These are phyloP conservation scores for Theobroma grandiflorum DNA, from an alignment of 441 rosid genomes.

Conservation along the genomic window DNA sequence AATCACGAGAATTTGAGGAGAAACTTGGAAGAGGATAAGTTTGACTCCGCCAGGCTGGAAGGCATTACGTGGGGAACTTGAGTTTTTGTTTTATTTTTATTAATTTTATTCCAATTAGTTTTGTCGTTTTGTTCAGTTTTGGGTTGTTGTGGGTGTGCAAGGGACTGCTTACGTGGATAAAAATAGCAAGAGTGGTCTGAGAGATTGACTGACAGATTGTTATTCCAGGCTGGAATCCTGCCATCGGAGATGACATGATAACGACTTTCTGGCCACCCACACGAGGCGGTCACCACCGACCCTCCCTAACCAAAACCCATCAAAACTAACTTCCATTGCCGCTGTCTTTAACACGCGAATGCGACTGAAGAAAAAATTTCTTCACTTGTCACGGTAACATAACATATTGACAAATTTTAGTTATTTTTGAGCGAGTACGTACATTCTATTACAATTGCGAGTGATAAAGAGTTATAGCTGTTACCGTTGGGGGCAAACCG, in stretches of 20 bases:
- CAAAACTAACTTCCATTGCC: not conserved
- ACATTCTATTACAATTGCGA: not conserved
- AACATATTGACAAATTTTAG: too few species aligned
- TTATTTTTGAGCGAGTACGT: not conserved
- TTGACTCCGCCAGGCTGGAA: constrained; percentile 44
- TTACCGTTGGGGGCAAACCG: not conserved
- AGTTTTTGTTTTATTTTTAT: not conserved
- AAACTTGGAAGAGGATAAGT: constrained; percentile 26
- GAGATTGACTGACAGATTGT: constrained; percentile 24
- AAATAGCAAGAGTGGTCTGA: constrained; percentile 31
- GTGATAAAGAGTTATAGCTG: not conserved
- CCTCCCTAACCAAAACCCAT: not conserved
- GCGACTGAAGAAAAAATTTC: not conserved
- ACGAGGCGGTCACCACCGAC: constrained; percentile 28
- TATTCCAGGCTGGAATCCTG: constrained; percentile 45
- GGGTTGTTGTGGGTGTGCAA: not conserved
- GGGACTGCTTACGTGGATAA: constrained; percentile 26
- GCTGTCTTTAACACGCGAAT: not conserved
- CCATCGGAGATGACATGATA: constrained; percentile 31
- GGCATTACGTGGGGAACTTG: constrained; percentile 30
- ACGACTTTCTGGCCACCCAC: constrained; percentile 34
- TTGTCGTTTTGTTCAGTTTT: constrained; percentile 3
- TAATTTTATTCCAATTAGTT: not conserved
- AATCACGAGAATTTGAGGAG: constrained; percentile 16
- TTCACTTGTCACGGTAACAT: too few species aligned